Conservation (phyloP, 257 asterid species). For the Fraxinus anomala region DNA sequence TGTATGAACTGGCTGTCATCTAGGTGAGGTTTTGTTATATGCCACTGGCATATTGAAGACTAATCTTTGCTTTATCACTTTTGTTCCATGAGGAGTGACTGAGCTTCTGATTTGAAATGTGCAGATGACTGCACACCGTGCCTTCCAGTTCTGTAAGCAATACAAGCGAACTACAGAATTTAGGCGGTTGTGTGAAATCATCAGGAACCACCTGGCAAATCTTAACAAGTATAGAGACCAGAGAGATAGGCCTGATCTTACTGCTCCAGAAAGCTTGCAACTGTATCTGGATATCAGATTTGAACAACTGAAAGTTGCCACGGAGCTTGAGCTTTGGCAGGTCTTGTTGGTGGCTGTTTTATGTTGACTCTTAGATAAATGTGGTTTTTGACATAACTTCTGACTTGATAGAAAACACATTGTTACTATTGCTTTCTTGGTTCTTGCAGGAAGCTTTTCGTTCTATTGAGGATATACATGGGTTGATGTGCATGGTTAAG, state of each 20-base stretch:
- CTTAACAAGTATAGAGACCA: constrained; percentile 93
- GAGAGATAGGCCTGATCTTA: constrained; percentile 89
- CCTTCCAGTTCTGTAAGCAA: constrained; percentile 95
- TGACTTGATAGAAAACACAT: constrained; percentile 4
- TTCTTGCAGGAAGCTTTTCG: constrained; percentile 85
- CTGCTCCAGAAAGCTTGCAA: constrained; percentile 88
- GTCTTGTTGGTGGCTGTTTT: constrained; percentile 37
- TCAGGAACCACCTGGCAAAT: constrained; percentile 84
- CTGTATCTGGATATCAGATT: constrained; percentile 89
- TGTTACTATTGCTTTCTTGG: not conserved
- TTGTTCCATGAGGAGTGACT: not conserved
- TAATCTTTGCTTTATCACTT: not conserved
- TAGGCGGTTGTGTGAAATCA: constrained; percentile 86
- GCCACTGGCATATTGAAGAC: not conserved
- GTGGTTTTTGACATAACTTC: not conserved
- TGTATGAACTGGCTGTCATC: not conserved
- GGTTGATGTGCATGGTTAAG: constrained; percentile 83
- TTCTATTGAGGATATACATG: constrained; percentile 84
- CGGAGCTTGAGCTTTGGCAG: constrained; percentile 98
- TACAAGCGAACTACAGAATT: constrained; percentile 90
- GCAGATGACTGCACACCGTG: constrained; percentile 97
- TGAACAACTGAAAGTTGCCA: constrained; percentile 90
- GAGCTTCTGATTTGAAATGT: constrained; percentile 20
- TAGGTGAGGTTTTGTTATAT: not conserved
- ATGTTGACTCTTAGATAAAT: not conserved